phyloP scores from a whole-genome alignment of 2,329 filamentous ascomycete species.

The Penicillium capsulatum region DNA sequence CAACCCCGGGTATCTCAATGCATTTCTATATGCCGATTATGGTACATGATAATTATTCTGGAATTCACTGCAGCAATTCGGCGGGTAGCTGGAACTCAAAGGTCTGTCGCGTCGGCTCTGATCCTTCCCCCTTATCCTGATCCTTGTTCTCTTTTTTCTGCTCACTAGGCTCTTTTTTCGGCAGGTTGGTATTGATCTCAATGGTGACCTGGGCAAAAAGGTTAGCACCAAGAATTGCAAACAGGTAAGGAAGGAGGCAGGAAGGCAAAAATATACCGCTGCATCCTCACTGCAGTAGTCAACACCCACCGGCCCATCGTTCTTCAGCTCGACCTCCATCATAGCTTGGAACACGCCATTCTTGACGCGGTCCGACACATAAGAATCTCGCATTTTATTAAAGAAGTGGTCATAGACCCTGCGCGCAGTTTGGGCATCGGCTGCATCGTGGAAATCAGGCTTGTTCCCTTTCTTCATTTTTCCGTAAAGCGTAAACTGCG shows the following conservation, averaged over 20 bases:
- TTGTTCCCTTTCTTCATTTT: conserved; percentile 94
- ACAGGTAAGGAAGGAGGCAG: conserved; percentile 17
- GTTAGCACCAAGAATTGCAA: not conserved
- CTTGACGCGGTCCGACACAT: conserved; percentile 72
- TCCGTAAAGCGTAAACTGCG: conserved; percentile 91
- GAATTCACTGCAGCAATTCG: conserved; percentile 23
- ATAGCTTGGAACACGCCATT: conserved; percentile 97
- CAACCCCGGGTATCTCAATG: conserved; percentile 5
- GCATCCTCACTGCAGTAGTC: conserved; percentile 55
- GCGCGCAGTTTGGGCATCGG: conserved; percentile 71
- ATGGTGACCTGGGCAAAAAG: conserved; percentile 37
- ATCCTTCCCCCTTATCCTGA: conserved; percentile 9
- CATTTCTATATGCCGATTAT: conserved; percentile 5
- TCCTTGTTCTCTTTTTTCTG: conserved; percentile 11
- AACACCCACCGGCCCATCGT: conserved; percentile 70
- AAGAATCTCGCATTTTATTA: conserved; percentile 66
- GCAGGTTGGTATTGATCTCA: conserved; percentile 46
- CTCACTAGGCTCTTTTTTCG: conserved; percentile 35
- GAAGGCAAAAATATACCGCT: conserved; percentile 48
- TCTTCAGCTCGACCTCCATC: conserved; percentile 95
- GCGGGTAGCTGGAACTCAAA: conserved; percentile 27
- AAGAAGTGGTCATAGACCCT: conserved; percentile 82
- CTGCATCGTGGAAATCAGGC: conserved; percentile 88
- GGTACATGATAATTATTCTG: not conserved
- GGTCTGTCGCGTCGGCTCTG: conserved; percentile 6